A percentile compares a stretch with the other conserved stretches of the same genome.
Conservation (phyloP, 1,139 yeast genomes). For the Nadsonia starkeyi-henricii region DNA sequence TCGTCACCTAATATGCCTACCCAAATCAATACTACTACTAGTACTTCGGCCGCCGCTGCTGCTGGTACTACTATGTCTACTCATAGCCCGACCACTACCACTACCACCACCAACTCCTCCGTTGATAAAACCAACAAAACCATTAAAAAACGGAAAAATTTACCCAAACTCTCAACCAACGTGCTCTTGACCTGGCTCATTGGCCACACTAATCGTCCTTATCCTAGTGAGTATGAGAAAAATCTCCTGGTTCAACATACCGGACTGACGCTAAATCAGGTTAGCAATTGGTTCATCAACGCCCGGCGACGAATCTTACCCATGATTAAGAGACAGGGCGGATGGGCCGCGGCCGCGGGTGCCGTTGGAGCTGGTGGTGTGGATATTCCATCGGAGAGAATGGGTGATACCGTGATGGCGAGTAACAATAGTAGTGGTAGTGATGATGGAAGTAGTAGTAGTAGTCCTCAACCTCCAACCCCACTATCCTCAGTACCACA, state of each 20-base stretch:
- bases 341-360: background rate
- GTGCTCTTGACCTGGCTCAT: slow-evolving; percentile 73
- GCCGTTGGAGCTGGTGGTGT: too few species aligned
- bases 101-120: slow-evolving; percentile 3
- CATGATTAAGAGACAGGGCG: slow-evolving; percentile 12
- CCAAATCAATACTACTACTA: slow-evolving; percentile 2
- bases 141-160: slow-evolving; percentile 37
- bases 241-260: slow-evolving; percentile 65
- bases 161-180: slow-evolving; percentile 81
- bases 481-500: too few species aligned
- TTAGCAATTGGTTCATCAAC: slow-evolving; percentile 93
- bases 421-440: too few species aligned
- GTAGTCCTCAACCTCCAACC: too few species aligned
- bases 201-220: slow-evolving; percentile 80
- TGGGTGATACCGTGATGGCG: too few species aligned
- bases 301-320: slow-evolving; percentile 75
- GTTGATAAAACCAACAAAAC: background rate
- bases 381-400: too few species aligned
- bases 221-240: slow-evolving; percentile 86
- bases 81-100: slow-evolving; percentile 3
- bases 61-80: slow-evolving; percentile 1
- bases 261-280: slow-evolving; percentile 80
- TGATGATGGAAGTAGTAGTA: too few species aligned
- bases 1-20: slow-evolving; percentile 2
- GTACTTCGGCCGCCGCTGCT: slow-evolving; percentile 4